These are phyloP conservation scores for Penicillium simplicissimum DNA, from an alignment of 495 filamentous ascomycete genomes.

Conservation along the genomic window DNA sequence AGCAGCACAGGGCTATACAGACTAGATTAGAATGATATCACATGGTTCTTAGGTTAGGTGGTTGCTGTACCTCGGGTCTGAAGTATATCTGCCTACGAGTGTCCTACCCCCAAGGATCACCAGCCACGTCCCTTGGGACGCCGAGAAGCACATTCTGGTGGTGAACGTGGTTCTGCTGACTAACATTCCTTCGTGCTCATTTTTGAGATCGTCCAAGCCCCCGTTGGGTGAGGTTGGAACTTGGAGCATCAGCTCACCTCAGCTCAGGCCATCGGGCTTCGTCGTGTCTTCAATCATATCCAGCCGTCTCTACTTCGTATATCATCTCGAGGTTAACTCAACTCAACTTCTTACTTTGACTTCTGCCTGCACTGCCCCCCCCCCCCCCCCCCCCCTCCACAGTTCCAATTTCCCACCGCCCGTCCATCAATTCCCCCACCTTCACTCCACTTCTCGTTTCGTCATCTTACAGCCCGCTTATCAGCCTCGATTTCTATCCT, in stretches of 20 bases:
- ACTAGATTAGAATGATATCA: too few relatives aligned
- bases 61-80: background rate
- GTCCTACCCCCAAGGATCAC: background rate
- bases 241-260: too few relatives aligned
- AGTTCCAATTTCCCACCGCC: constrained; percentile 1
- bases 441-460: constrained; percentile 17
- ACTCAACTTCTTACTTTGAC: background rate
- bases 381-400: too few relatives aligned
- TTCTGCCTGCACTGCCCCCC: background rate
- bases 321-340: background rate
- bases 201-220: too few relatives aligned
- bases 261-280: background rate
- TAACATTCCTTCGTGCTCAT: background rate
- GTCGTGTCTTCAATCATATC: background rate
- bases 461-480: constrained; percentile 29
- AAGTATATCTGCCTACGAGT: background rate
- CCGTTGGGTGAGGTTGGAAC: too few relatives aligned
- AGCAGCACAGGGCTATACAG: too few relatives aligned
- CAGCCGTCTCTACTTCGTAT: background rate
- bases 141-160: background rate
- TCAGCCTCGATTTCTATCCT: constrained; percentile 24
- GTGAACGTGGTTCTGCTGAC: background rate
- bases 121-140: background rate
- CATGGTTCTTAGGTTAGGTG: too few relatives aligned
- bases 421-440: background rate